phyloP scores from a whole-genome alignment of 345 rosid genomes.

The Linum trigynum region DNA sequence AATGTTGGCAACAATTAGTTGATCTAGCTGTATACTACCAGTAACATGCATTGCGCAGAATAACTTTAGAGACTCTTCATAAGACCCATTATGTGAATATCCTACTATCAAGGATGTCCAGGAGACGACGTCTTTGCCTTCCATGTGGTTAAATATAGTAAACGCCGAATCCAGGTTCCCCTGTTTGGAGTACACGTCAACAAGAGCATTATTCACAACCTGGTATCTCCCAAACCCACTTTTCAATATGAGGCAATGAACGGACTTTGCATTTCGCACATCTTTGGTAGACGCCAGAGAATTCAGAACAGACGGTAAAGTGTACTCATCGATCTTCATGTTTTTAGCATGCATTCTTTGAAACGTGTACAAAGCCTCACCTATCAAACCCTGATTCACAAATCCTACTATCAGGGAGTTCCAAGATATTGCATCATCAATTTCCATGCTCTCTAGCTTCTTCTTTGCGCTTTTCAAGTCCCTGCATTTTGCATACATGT shows the following conservation, averaged over 20 bases:
- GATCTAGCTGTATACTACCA: slow-evolving; percentile 45
- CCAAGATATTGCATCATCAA: slow-evolving; percentile 62
- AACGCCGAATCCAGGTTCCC: slow-evolving; percentile 44
- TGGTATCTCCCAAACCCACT: slow-evolving; percentile 53
- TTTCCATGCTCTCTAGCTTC: slow-evolving; percentile 37
- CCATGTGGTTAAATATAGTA: slow-evolving; percentile 51
- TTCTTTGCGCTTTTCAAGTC: slow-evolving; percentile 50
- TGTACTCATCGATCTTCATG: slow-evolving; percentile 55
- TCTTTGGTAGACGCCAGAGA: slow-evolving; percentile 48
- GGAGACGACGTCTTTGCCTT: slow-evolving; percentile 61
- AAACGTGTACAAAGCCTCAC: slow-evolving; percentile 58
- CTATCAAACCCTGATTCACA: slow-evolving; percentile 50
- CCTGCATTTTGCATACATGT: slow-evolving; percentile 78
- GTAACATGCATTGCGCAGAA: slow-evolving; percentile 52
- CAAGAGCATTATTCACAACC: slow-evolving; percentile 70
- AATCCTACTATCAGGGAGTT: slow-evolving; percentile 76
- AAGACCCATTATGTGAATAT: slow-evolving; percentile 41
- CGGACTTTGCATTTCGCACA: slow-evolving; percentile 34
- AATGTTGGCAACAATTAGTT: slow-evolving; percentile 49
- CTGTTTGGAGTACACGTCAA: slow-evolving; percentile 84
- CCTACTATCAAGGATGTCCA: slow-evolving; percentile 95
- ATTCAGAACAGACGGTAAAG: slow-evolving; percentile 59
- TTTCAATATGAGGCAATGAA: slow-evolving; percentile 66
- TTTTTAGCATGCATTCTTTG: slow-evolving; percentile 46
- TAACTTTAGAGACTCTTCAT: slow-evolving; percentile 56